Conservation (phyloP, 2,329 filamentous ascomycete genomes). For the Scortechinia acanthostroma region DNA sequence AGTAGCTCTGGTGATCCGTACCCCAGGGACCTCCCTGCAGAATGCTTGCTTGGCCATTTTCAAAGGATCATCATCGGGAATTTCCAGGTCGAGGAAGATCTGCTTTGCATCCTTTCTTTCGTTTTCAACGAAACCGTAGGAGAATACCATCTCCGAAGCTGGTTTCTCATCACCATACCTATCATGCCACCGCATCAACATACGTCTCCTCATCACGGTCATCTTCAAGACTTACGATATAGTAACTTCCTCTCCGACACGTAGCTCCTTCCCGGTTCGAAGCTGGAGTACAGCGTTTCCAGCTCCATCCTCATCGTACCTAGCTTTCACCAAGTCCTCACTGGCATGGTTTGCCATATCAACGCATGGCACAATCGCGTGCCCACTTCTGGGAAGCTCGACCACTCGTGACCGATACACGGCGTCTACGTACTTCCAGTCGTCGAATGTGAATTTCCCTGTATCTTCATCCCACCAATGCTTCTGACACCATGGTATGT, state of each 20-base stretch:
- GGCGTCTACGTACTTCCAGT: constrained; percentile 56
- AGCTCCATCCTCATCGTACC: constrained; percentile 46
- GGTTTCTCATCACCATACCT: constrained; percentile 56
- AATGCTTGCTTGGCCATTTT: constrained; percentile 42
- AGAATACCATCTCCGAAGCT: constrained; percentile 60
- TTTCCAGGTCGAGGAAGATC: constrained; percentile 28
- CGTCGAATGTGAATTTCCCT: constrained; percentile 36
- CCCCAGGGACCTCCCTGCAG: constrained; percentile 42
- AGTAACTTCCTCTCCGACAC: constrained; percentile 31
- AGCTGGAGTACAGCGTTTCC: constrained; percentile 46
- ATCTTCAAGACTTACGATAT: not conserved
- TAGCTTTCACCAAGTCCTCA: constrained; percentile 34
- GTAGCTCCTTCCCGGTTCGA: constrained; percentile 34
- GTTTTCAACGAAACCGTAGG: constrained; percentile 48
- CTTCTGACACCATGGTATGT: constrained; percentile 42
- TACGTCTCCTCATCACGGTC: no score
- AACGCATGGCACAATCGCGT: constrained; percentile 57
- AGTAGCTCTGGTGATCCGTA: constrained; percentile 32
- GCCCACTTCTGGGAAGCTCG: constrained; percentile 49
- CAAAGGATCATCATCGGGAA: constrained; percentile 41
- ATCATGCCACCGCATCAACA: no score
- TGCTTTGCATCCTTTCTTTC: not conserved
- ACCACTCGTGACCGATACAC: constrained; percentile 57
- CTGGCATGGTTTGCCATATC: constrained; percentile 62
- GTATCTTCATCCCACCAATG: constrained; percentile 46